A percentile compares a stretch with the other conserved stretches of the same genome.
phyloP scores from a whole-genome alignment of 768 basidiomycete genomes.

The Russula brevipes region DNA sequence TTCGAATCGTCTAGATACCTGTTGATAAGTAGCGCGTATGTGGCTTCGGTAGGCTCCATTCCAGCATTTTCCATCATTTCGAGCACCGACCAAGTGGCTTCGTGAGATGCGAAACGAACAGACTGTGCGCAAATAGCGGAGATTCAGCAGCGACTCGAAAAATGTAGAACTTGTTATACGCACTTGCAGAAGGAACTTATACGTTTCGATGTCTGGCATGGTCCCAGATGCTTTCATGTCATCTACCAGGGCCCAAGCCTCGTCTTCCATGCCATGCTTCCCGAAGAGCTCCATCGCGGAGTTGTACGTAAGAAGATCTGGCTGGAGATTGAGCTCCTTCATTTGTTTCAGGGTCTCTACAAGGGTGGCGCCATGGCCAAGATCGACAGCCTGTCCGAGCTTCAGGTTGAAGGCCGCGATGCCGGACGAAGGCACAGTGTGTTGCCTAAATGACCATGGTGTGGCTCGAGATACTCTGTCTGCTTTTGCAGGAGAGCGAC shows the following conservation, averaged over 20 bases:
- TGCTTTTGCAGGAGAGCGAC: neutral
- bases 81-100: constrained; percentile 39
- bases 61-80: constrained; percentile 49
- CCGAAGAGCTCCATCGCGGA: constrained; percentile 37
- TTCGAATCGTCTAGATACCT: constrained; percentile 45
- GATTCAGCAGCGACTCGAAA: constrained; percentile 35
- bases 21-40: constrained; percentile 50
- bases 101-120: constrained; percentile 27
- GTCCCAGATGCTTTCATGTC: constrained; percentile 56
- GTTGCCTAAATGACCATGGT: constrained; percentile 11
- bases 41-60: constrained; percentile 47
- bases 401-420: constrained; percentile 11
- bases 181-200: constrained; percentile 51
- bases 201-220: constrained; percentile 50
- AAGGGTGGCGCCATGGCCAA: neutral
- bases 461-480: no score
- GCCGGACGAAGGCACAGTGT: neutral
- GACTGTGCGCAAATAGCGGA: constrained; percentile 29
- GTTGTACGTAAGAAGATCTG: constrained; percentile 27
- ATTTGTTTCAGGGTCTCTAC: constrained; percentile 16
- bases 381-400: constrained; percentile 12
- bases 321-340: constrained; percentile 14
- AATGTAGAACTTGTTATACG: constrained; percentile 33
- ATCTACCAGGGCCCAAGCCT: constrained; percentile 42
- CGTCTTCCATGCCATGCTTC: constrained; percentile 34